A percentile compares a stretch with the other conserved stretches of the same genome.
Evolutionary conservation across 1,284 basidiomycete genomes (phyloP).

Genomic region (Sporisorium exsertum): DNA sequence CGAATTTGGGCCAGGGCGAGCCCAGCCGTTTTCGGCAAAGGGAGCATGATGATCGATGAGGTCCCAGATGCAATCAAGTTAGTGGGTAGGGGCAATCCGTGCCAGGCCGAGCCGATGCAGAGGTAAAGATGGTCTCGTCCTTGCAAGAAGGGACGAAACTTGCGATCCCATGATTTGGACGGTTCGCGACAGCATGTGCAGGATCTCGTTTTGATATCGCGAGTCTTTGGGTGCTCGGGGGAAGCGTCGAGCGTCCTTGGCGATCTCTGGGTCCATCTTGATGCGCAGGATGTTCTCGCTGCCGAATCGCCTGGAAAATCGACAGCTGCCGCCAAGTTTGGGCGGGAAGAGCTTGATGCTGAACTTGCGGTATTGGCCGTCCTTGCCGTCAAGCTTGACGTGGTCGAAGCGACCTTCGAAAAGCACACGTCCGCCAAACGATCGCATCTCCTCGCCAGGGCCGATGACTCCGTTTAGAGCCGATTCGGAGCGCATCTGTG

Average conservation of each 20-base stretch:
- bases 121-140: conserved; percentile 53
- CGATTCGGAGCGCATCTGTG: conserved; percentile 2
- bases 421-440: conserved; percentile 32
- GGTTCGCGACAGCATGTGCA: conserved; percentile 16
- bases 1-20: conserved; percentile 55
- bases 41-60: conserved; percentile 49
- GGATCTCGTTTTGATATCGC: conserved; percentile 34
- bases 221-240: conserved; percentile 11
- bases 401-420: conserved; percentile 34
- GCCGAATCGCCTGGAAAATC: conserved; percentile 42
- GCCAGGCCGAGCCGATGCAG: conserved; percentile 24
- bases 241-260: conserved; percentile 26
- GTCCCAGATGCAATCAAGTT: conserved; percentile 25
- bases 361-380: conserved; percentile 11
- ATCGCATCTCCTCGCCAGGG: conserved; percentile 31
- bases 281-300: conserved; percentile 38
- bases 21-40: conserved; percentile 33
- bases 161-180: conserved; percentile 42
- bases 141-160: conserved; percentile 57
- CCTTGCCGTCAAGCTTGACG: conserved; percentile 7
- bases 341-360: conserved; percentile 31
- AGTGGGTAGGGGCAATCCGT: not conserved
- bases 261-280: conserved; percentile 29
- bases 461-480: conserved; percentile 32
- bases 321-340: conserved; percentile 36